Base-by-base conservation (phyloP, 2,329 filamentous ascomycete species). In the Macrophomina phaseolina region DNA sequence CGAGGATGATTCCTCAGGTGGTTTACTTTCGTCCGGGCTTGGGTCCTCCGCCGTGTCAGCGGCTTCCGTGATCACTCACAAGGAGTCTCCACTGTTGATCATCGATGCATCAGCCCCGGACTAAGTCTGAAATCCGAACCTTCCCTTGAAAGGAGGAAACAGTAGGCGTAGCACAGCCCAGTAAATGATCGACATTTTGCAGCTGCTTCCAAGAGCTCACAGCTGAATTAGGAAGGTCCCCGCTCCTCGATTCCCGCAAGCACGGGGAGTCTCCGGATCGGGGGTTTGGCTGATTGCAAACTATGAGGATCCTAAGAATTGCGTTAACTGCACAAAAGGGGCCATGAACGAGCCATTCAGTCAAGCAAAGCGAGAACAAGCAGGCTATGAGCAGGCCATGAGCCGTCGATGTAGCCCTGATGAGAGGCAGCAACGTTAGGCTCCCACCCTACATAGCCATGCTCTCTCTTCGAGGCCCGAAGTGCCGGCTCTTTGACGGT, bases 211-310 rank as follows among this genome's bases (percentile, higher is more conserved):
- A 49, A 14, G 16, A 58, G 38, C 36, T 45, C 36, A 58, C 36
- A 12, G 18, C 53, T 58, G 38, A 34, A 58, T 30, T 30, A 42
- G 53, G 53, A 40, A 58, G 53, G 51, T 53, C 5, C 11, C 49
- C 49, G 14, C 11, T 45, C 28, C 16, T n/a, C 51, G 30, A 53
- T 36, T 53, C 14, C 51, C 12, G 36, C 38, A 42, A 4, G 9
- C 5, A 30, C 36, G 42, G 53, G 32, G 34, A 55, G n/a, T 16
- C 6, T 40, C 16, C 52, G 32, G 52, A 38, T 55, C 30, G 34
- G 16, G 32, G 6, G 30, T 53, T 14, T 45, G 42, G 14, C 8
- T 1, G 11, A n/a, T n/a, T 45, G 7, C 42, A n/a, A 45, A 5
- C 42, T 45, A 45, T 16, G 36, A 1, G 36, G 7, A 38, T 7